Evolutionary conservation across 768 basidiomycete genomes (phyloP).

Genomic region (Filobasidium wieringae): DNA sequence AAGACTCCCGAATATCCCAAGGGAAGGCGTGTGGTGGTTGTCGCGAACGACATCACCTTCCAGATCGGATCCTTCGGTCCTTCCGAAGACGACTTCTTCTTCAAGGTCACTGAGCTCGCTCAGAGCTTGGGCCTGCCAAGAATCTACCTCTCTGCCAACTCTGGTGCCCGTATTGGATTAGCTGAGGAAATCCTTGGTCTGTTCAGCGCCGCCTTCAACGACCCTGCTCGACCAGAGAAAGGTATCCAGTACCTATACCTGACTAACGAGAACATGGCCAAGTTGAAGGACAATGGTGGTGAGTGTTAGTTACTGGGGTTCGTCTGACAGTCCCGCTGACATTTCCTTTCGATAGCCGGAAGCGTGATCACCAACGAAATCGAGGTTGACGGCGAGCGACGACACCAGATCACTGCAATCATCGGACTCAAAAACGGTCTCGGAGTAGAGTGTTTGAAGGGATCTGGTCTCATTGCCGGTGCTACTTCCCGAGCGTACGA

Average conservation of each 20-base stretch:
- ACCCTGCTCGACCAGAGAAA: conserved; percentile 71
- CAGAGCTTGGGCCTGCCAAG: conserved; percentile 78
- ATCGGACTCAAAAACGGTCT: conserved; percentile 96
- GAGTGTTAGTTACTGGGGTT: neutral
- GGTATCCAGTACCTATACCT: conserved; percentile 93
- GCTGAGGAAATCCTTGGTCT: conserved; percentile 81
- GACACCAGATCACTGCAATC: conserved; percentile 89
- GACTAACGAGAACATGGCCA: conserved; percentile 78
- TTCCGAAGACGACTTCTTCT: conserved; percentile 90
- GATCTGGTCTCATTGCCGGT: conserved; percentile 95
- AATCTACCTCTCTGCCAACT: conserved; percentile 97
- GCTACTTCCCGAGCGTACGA: conserved; percentile 98
- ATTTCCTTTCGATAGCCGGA: conserved; percentile 37
- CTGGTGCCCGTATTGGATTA: conserved; percentile 89
- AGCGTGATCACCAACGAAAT: conserved; percentile 73
- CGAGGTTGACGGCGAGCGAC: conserved; percentile 70
- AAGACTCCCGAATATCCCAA: conserved; percentile 81
- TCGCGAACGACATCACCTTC: conserved; percentile 98
- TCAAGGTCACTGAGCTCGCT: conserved; percentile 84
- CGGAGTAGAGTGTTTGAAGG: conserved; percentile 88
- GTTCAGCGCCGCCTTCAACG: conserved; percentile 87
- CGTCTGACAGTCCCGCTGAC: neutral
- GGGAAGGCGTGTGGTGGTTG: conserved; percentile 74
- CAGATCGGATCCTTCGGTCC: conserved; percentile 98
- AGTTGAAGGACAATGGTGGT: conserved; percentile 69